Evolutionary conservation across 805 yeast species (phyloP).

Genomic region (Candida piceae): DNA sequence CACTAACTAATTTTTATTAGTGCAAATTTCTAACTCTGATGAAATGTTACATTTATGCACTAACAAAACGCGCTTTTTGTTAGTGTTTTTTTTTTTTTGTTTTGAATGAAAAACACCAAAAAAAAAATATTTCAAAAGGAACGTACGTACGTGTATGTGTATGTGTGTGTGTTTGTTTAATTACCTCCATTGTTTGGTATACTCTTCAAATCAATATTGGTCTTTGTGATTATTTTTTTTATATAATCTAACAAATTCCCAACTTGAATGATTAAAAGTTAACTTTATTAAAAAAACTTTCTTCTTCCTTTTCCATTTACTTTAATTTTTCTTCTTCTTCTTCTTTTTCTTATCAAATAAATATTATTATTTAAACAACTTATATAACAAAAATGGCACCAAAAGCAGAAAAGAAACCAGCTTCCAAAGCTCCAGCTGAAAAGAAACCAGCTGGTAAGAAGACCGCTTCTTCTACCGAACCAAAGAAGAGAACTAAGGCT

Average conservation of each 20-base stretch:
- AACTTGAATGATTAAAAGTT: background rate
- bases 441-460: slow-evolving; percentile 91
- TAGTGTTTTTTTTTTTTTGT: too few relatives aligned
- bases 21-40: too few relatives aligned
- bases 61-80: too few relatives aligned
- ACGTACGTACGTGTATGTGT: too few relatives aligned
- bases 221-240: background rate
- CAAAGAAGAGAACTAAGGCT: slow-evolving; percentile 89
- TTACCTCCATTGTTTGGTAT: too few relatives aligned
- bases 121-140: too few relatives aligned
- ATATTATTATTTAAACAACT: background rate
- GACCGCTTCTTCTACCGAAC: slow-evolving; percentile 74
- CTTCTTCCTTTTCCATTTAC: background rate
- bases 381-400: slow-evolving; percentile 63
- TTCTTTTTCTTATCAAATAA: background rate
- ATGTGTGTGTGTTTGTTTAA: background rate
- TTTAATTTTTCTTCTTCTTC: background rate
- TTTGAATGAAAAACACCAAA: too few relatives aligned
- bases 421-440: slow-evolving; percentile 97
- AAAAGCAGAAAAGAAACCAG: slow-evolving; percentile 59
- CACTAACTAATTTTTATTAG: too few relatives aligned
- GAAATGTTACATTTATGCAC: too few relatives aligned
- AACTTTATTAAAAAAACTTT: background rate
- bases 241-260: slow-evolving; percentile 2
- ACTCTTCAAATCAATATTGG: too few relatives aligned